Base-by-base conservation (phyloP, 1,284 basidiomycete genomes). In the Moniliella sp. region DNA sequence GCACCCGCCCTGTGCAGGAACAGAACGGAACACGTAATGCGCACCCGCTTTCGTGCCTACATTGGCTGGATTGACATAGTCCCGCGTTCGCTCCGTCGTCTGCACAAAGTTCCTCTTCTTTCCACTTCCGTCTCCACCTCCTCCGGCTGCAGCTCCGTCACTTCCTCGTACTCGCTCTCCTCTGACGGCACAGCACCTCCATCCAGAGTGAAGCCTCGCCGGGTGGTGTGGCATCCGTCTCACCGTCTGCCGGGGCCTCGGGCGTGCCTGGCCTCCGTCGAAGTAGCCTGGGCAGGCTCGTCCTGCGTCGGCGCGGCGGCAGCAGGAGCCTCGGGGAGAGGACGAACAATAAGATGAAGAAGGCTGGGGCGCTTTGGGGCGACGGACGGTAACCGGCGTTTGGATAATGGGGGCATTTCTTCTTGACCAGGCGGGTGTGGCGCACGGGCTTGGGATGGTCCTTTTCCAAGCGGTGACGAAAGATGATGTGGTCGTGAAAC, bases 401-500 rank as follows among this genome's bases (percentile, higher is more conserved):
- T n/a, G n/a, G n/a, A n/a, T n/a, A n/a, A n/a, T n/a, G n/a, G n/a
- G n/a, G n/a, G n/a, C n/a, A n/a, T 11, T 36, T 48, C 40, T 35
- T 46, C 37, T 37, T 46, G 36, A 45, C 42, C 32, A 30, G 46
- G 28, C 43, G 43, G 11, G 43, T 50, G 37, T 39, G 49, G 16
- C 44, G 33, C 16, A 52, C 27, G 4, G 42, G 32, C 37, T 52
- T 34, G 28, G 49, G 48, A 18, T 43, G 49, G 31, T 52, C 49
- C 36, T 53, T 51, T 27, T 53, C 48, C 28, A 43, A 36, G 18
- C 50, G 75, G 62, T 93, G 86, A 10, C 67, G 67, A 3, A 75
- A 74, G 43, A 94, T 75, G 60, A 94, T 79, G 58, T 94, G 79
- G 60, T 94, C 86, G 57, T 97, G 84, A 69, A 97, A 94, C n/a